Evolutionary conservation across 2,329 filamentous ascomycete genomes (phyloP), one percentile per base, ranked within the genome.

Genomic region (Diplocarpon rosae): DNA sequence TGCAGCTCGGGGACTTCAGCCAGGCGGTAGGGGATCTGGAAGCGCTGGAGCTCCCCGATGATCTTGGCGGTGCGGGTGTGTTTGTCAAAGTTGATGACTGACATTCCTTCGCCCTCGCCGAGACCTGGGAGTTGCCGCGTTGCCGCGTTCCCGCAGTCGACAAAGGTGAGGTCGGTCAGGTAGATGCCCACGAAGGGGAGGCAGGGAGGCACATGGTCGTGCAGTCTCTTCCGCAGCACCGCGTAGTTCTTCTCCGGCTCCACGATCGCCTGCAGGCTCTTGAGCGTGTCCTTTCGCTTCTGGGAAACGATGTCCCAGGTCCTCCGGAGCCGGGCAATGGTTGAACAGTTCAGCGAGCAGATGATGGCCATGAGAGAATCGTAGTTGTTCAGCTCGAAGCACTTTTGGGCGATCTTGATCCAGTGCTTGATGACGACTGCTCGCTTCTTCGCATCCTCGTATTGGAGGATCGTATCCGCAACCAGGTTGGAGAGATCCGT

Each of bases 21-120:
- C 14, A 98, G 74, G 6, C 83, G 77, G 63, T 96, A 96, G 0
- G 89, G 87, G 15, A 95, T 85, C 65, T 98, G 92, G 69, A 96
- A 96, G 14, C 89, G 82, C 63, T 98, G 92, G 7, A 98, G 75
- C 57, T 96, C 90, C 51, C 86, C 85, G 57, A 98, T 94, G 60
- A 96, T 93, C 65, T 89, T 92, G 37, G 90, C 89, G 2, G 89
- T 96, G 55, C 88, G 86, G 57, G 80, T 84, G 62, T 96, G 88
- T 67, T 96, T 96, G 70, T 96, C 90, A 58, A 95, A 96, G 66
- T 98, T 98, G 71, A 98, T 87, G 28, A 96, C 85, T 0, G 80
- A 78, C 57, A 86, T 73, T 20, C 78, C 75, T n/a, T 84, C 76
- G 12, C 71, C 69, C 6, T 70, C 68, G 30, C 66, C 64, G n/a